Base-by-base conservation (phyloP, 2,329 filamentous ascomycete species). In the Calonectria pseudoreteaudii region DNA sequence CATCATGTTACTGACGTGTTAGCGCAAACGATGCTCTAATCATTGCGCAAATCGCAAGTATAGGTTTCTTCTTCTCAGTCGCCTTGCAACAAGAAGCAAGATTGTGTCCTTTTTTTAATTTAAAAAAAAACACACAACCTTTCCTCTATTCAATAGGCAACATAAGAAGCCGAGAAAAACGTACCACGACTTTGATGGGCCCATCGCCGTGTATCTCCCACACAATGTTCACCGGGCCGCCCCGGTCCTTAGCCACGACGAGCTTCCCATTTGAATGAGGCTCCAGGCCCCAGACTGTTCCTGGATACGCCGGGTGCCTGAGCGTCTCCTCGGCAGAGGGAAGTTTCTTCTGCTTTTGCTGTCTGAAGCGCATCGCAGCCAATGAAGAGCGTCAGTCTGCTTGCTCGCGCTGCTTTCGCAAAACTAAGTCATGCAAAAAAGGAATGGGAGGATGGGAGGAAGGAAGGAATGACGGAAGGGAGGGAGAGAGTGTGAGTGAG, bases 131-230 rank as follows among this genome's bases (percentile, higher is more conserved):
- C 31, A 5, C 26, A 20, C 23, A 38, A 26, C 14, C 10, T 30
- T n/a, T 16, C 20, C 3, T 26, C 7, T 16, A 1, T 20, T 23
- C n/a, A 38, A 38, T 36, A 62, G 36, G 66, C 64, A 53, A 70
- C 34, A 16, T n/a, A 30, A 67, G 71, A 62, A 56, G 73, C 74
- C 53, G 64, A 73, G 50, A 67, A 36, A 36, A 47, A 47, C 93
- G 76, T 88, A 97, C 94, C 79, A 95, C 87, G 76, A 97, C 85
- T 86, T 94, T 94, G 76, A 90, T 88, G 62, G 93, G 90, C 4
- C 94, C 95, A 74, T 89, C 86, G 70, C 95, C 94, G 86, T 98
- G 95, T 62, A 97, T 87, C 84, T 97, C 94, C 89, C 94, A 97
- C 68, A 91, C 88, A 67, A 98, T 91, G 58, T 93, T 90, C 77